Conservation (phyloP, 2,329 filamentous ascomycete genomes). For the Colletotrichum coccodes region DNA sequence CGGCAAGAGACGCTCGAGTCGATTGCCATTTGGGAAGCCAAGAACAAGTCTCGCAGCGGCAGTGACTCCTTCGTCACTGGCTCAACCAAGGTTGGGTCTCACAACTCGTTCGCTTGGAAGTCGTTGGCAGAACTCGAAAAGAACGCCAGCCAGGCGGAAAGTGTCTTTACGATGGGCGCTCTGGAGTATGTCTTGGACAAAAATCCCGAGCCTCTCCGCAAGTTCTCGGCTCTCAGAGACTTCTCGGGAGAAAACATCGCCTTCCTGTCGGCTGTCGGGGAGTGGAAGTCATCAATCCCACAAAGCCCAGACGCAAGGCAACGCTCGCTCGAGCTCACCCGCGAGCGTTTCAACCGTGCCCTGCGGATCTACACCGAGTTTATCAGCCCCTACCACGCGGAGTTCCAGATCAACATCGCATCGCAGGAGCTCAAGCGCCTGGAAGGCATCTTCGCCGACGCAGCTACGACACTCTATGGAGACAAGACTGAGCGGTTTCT, state of each 20-base stretch:
- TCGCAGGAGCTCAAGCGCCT: slow-evolving; percentile 64
- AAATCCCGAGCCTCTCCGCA: slow-evolving; percentile 68
- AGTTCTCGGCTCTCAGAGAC: slow-evolving; percentile 72
- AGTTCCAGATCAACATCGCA: slow-evolving; percentile 75
- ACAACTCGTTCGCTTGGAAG: slow-evolving; percentile 36
- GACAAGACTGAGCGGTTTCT: slow-evolving; percentile 44
- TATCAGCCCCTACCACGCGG: slow-evolving; percentile 68
- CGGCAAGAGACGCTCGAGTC: slow-evolving; percentile 59
- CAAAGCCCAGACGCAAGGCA: slow-evolving; percentile 26
- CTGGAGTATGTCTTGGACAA: slow-evolving; percentile 69
- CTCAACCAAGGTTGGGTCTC: slow-evolving; percentile 37
- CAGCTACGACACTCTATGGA: slow-evolving; percentile 58
- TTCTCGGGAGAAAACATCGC: slow-evolving; percentile 79
- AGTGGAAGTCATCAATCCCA: slow-evolving; percentile 60
- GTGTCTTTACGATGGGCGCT: slow-evolving; percentile 62
- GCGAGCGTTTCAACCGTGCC: slow-evolving; percentile 66
- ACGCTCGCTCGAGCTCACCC: slow-evolving; percentile 44
- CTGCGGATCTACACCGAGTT: slow-evolving; percentile 71
- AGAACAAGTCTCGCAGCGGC: slow-evolving; percentile 32
- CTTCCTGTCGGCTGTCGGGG: slow-evolving; percentile 67
- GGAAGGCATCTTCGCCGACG: slow-evolving; percentile 64
- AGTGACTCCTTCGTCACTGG: slow-evolving; percentile 37
- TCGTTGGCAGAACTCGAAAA: slow-evolving; percentile 51
- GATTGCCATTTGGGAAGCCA: slow-evolving; percentile 58
- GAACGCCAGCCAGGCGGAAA: slow-evolving; percentile 43